Base-by-base conservation (phyloP, 148 eudicot species). In the Cornus florida region DNA sequence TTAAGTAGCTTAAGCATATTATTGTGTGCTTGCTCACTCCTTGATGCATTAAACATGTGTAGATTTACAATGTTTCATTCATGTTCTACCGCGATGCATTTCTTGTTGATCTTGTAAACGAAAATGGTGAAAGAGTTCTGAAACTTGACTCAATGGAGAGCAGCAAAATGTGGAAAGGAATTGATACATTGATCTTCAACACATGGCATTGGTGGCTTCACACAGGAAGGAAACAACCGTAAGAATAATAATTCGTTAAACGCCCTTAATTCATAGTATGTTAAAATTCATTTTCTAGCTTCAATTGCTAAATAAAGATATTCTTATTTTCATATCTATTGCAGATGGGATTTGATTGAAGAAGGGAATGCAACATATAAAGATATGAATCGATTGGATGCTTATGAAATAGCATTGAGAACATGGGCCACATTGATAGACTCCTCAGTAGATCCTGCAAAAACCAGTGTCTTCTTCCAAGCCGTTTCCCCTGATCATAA, bases 341-440 rank as follows among this genome's bases (percentile, higher is more conserved):
- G 76, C 69, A 88, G 91, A 83, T 89, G 91, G 91, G 87, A 89
- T 76, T 81, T 74, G 60, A 76, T 89, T 67, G 60, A 83, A 83
- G 85, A 84, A 33, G 89, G 88, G 9, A 39, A 62, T 14, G 75
- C 23, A 17, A 20, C 23, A 7, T 82, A 83, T 73, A 83, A 82
- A 73, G 93, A 91, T 56, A 86, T 90, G 93, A 77, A 86, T 68
- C 86, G 97, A 14, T 77, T 90, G 53, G 84, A 79, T 48, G 92
- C 92, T 8, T 93, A 86, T 67, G 90, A 87, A 60, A 91, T 88
- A 75, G 94, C 90, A 5, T 56, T 93, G 71, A 88, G 79, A 53
- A 91, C 97, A 53, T 93, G 97, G 97, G 91, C 91, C 10, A 86
- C 81, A 77, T 93, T 93, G 94, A 87, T 91, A n/a, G 87, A 88